Evolutionary conservation across 2,329 filamentous ascomycete genomes (phyloP), one percentile per base, ranked within the genome.

Genomic region (Aspergillus ochraceus): DNA sequence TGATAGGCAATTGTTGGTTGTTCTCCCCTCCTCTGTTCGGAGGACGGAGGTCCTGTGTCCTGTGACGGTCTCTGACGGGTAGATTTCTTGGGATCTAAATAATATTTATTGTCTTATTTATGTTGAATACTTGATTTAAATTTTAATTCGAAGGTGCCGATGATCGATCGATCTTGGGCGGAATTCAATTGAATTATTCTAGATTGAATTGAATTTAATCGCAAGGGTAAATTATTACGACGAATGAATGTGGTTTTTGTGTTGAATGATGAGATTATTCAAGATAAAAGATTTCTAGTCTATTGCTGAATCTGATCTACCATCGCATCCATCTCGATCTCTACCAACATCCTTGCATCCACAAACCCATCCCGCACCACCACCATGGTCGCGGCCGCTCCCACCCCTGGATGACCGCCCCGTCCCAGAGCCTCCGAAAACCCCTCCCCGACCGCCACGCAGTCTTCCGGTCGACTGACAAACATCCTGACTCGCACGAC

Each of bases 271-370:
- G 8, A 29, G 2, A 29, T 29, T 29, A 9, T 29, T 29, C 26
- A 29, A 9, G 26, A 29, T 29, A 29, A 29, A 29, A 29, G 2
- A 29, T 29, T 1, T 36, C 32, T 36, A 36, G 2, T 17, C 36
- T 42, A 42, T n/a, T 14, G 14, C 6, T 29, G 4, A 26, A 26
- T 6, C 24, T 8, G 4, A 26, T 26, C 24, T 26, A 24, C 59
- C 51, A 76, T 66, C 12, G 74, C 75, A 71, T 77, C 74, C 32
- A 76, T 72, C 55, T 77, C 74, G 52, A 77, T 67, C 60, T 77
- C 75, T n/a, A 77, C 74, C 51, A 76, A 62, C 73, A 77, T 77
- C 24, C 66, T 65, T 30, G 63, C 62, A 61, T 77, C 68, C 12
- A 77, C 69, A 61, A 77, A 77, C 11, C 75, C 74, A 60, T 68